Conservation (phyloP, 148 eudicot genomes). For the Agrostemma githago region DNA sequence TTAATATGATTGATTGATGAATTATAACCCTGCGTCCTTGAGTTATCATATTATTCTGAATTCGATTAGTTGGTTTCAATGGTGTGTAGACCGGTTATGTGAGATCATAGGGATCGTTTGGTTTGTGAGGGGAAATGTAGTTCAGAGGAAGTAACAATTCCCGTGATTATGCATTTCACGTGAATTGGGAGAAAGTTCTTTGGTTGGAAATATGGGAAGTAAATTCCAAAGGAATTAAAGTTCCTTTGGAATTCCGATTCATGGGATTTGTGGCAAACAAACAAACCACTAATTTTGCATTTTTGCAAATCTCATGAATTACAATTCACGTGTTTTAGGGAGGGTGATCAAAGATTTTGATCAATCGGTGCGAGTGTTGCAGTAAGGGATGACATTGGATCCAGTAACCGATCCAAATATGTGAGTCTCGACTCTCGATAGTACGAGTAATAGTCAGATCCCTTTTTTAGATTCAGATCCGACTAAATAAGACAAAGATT, state of each 20-base stretch:
- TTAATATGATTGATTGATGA: neutral
- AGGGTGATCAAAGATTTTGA: too few relatives aligned
- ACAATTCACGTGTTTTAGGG: too few relatives aligned
- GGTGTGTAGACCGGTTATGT: neutral
- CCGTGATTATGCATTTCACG: too few relatives aligned
- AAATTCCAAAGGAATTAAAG: too few relatives aligned
- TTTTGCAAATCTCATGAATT: too few relatives aligned
- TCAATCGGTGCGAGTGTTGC: neutral
- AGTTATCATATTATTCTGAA: neutral
- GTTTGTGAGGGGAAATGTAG: too few relatives aligned
- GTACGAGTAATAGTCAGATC: neutral
- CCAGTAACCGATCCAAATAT: neutral
- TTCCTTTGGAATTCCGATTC: too few relatives aligned
- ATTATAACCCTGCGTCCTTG: neutral
- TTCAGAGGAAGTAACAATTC: neutral
- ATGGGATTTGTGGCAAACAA: too few relatives aligned
- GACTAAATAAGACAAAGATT: neutral
- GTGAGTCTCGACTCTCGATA: neutral
- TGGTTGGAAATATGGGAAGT: too few relatives aligned
- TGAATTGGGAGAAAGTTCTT: too few relatives aligned
- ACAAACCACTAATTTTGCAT: too few relatives aligned
- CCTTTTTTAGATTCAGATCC: neutral
- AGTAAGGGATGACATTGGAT: neutral
- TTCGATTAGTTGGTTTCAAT: neutral
- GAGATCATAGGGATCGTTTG: neutral